A percentile compares a stretch with the other conserved stretches of the same genome.
Conservation (phyloP, 1,139 yeast species). For the Yamadazyma spencermartinsiae region DNA sequence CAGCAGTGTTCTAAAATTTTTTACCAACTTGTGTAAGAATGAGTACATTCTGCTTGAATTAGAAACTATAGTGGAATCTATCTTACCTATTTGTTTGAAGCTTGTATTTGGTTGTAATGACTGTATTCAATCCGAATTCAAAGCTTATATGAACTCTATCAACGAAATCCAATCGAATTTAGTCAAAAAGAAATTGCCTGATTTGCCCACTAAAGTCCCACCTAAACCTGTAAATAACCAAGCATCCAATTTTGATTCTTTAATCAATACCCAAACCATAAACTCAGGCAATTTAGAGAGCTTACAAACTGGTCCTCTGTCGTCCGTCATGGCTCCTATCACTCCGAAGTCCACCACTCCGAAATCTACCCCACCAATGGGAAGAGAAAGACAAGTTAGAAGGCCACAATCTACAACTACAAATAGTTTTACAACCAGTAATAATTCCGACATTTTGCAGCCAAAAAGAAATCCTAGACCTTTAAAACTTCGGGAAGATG, state of each 20-base stretch:
- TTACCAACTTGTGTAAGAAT: slow-evolving; percentile 42
- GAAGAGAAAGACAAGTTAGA: background rate
- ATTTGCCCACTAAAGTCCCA: slow-evolving; percentile 22
- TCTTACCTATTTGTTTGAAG: slow-evolving; percentile 39
- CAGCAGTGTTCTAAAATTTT: slow-evolving; percentile 53
- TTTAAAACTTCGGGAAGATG: slow-evolving; percentile 7
- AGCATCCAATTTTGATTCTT: slow-evolving; percentile 27
- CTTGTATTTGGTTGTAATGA: slow-evolving; percentile 45
- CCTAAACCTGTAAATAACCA: slow-evolving; percentile 10
- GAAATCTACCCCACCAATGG: background rate
- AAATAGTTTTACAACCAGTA: background rate
- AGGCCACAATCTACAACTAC: background rate
- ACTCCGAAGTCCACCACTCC: slow-evolving; percentile 11
- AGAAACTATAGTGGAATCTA: slow-evolving; percentile 37
- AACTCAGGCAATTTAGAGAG: slow-evolving; percentile 30
- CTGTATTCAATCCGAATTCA: slow-evolving; percentile 39
- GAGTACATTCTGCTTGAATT: slow-evolving; percentile 38
- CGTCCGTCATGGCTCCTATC: slow-evolving; percentile 16
- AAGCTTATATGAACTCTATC: slow-evolving; percentile 27
- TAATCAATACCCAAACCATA: slow-evolving; percentile 35
- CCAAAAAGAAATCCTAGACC: slow-evolving; percentile 14
- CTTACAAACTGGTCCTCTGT: slow-evolving; percentile 24
- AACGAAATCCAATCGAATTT: slow-evolving; percentile 31
- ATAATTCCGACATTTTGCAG: slow-evolving; percentile 9
- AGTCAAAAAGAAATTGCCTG: slow-evolving; percentile 28